Percentiles rank a stretch among this genome's conserved stretches.
Evolutionary conservation across 306 rosid genomes (phyloP).

Genomic region (Abrus precatorius): DNA sequence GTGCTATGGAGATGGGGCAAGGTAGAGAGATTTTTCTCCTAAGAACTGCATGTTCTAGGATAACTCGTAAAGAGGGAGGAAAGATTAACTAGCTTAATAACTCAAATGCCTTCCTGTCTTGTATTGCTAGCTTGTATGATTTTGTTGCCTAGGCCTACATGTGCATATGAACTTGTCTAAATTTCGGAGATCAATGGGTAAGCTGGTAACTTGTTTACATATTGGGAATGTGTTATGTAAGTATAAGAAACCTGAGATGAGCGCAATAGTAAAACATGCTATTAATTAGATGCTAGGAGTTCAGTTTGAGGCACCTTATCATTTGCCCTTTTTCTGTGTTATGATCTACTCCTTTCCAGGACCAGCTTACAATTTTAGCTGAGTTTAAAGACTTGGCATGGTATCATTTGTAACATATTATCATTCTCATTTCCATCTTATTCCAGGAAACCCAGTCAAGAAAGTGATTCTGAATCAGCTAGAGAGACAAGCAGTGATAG

Average conservation of each 20-base stretch:
- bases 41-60: slow-evolving; percentile 34
- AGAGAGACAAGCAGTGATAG: slow-evolving; percentile 88
- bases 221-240: slow-evolving; percentile 22
- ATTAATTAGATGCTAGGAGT: slow-evolving; percentile 25
- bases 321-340: slow-evolving; percentile 24
- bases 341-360: slow-evolving; percentile 6
- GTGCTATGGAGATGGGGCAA: slow-evolving; percentile 9
- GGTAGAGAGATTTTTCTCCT: slow-evolving; percentile 26
- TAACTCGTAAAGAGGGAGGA: slow-evolving; percentile 23
- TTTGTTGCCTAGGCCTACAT: slow-evolving; percentile 3
- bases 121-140: slow-evolving; percentile 23
- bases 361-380: slow-evolving; percentile 9
- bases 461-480: slow-evolving; percentile 86
- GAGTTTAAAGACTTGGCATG: slow-evolving; percentile 3
- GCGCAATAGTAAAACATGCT: background rate
- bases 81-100: slow-evolving; percentile 26
- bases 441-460: slow-evolving; percentile 74
- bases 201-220: background rate
- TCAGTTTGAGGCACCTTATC: background rate
- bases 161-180: slow-evolving; percentile 23
- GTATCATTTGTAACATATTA: background rate
- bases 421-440: slow-evolving; percentile 37
- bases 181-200: background rate
- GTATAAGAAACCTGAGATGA: slow-evolving; percentile 23
- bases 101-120: background rate